Evolutionary conservation across 441 rosid genomes (phyloP), one percentile per base, ranked within the genome.

Genomic region (Aleurites moluccanus): DNA sequence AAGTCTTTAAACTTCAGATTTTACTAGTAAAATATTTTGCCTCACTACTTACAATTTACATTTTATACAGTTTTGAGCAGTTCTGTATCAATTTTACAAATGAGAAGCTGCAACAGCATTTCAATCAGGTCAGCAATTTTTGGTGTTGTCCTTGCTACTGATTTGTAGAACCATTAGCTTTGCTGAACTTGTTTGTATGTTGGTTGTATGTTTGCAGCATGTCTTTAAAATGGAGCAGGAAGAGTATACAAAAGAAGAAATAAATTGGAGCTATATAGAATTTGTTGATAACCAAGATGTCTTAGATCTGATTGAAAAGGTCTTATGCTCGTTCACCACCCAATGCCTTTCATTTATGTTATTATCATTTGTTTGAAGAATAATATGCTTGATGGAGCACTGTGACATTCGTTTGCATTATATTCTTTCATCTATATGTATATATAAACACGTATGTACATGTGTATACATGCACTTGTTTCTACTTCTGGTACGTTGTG

Each of bases 221-320:
- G 99, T 96, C 81, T 96, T 96, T 82, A 96, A 96, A 89, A 96
- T 92, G 99, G 99, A 96, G 83, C 99, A 96, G 81, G 98, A 96
- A 81, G 99, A 96, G 78, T 96, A 96, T 79, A 91, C 98, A 18
- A 96, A 92, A 82, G 99, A 96, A 83, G 99, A 94, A 87, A 96
- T 96, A 81, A 88, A 96, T 66, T 96, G 99, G 99, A 96, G 98
- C 88, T 97, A 97, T 86, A 97, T 97, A 76, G 98, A 96, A 81
- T 96, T 94, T 74, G 98, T 96, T 80, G 98, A 96, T 85, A 96
- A 96, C 85, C 96, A 94, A 88, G 99, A 97, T 83, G 98, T 97
- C 70, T 83, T 97, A 86, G 99, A 97, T 81, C 89, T 97, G 77
- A 97, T 97, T 76, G 98, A 97, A 83, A 97, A 92, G 98, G 99